Evolutionary conservation across 495 filamentous ascomycete genomes (phyloP).

Genomic region (Pyrenula aspistea): DNA sequence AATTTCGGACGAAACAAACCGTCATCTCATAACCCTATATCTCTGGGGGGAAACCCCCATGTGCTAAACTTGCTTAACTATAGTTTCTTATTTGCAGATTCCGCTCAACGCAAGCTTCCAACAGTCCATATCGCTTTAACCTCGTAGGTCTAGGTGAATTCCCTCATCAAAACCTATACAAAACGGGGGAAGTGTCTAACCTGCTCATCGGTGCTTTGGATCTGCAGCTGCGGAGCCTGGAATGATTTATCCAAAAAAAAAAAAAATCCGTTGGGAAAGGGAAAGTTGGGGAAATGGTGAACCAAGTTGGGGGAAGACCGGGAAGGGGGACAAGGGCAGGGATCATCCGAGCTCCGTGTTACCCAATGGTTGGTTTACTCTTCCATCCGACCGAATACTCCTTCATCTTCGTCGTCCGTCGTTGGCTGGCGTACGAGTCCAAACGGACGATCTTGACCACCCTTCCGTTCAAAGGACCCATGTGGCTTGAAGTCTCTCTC

Average conservation of each 20-base stretch:
- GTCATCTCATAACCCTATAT: neutral
- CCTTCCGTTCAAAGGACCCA: neutral
- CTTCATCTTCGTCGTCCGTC: neutral
- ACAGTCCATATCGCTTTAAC: neutral
- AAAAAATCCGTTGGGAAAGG: neutral
- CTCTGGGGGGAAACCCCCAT: too few species aligned
- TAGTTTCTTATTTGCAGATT: too few species aligned
- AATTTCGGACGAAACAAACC: neutral
- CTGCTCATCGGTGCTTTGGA: neutral
- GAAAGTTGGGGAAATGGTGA: too few species aligned
- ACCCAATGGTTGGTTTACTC: neutral
- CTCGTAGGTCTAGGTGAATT: neutral
- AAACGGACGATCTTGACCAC: neutral
- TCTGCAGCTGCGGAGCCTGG: neutral
- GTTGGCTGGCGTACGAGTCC: neutral
- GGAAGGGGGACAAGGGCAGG: neutral
- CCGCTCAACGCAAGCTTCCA: neutral
- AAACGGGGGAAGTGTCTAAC: neutral
- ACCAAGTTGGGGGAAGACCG: too few species aligned
- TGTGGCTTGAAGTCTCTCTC: constrained; percentile 11
- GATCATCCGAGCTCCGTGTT: neutral
- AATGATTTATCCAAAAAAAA: neutral
- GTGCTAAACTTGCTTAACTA: too few species aligned
- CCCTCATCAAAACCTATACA: neutral
- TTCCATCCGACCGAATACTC: neutral